Evolutionary conservation across 2,329 filamentous ascomycete genomes (phyloP).

Genomic region (Cladosporium sp.): DNA sequence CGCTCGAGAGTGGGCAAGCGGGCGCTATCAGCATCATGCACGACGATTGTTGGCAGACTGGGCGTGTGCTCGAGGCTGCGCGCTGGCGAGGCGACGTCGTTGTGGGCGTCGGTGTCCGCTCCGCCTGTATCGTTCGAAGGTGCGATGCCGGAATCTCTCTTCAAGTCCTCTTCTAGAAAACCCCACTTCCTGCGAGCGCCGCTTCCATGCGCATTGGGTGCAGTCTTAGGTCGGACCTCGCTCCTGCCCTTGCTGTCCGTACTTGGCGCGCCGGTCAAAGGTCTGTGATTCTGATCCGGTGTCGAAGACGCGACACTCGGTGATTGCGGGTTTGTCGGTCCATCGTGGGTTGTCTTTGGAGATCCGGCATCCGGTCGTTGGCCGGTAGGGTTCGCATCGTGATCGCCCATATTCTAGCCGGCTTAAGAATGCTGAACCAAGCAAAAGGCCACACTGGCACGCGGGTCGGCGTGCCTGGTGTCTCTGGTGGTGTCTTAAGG

Average conservation of each 20-base stretch:
- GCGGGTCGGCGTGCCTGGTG: background rate
- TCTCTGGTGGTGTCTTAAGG: no score
- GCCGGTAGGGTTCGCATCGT: constrained; percentile 1
- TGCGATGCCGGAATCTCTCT: constrained; percentile 33
- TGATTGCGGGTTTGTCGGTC: background rate
- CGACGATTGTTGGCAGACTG: constrained; percentile 39
- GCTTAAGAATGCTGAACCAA: constrained; percentile 1
- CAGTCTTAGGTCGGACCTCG: constrained; percentile 6
- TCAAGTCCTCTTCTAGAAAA: constrained; percentile 20
- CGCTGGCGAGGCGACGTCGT: constrained; percentile 2
- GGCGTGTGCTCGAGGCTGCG: constrained; percentile 3
- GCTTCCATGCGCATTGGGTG: constrained; percentile 9
- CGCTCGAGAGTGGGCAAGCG: constrained; percentile 6
- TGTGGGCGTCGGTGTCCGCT: background rate
- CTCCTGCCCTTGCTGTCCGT: background rate
- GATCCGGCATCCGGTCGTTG: background rate
- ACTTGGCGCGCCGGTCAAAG: constrained; percentile 1
- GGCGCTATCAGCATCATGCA: constrained; percentile 5
- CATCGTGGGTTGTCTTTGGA: background rate
- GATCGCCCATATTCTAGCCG: constrained; percentile 8
- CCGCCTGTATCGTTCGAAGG: constrained; percentile 16
- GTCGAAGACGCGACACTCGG: background rate
- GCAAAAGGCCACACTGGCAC: constrained; percentile 1
- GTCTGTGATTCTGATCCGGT: background rate
- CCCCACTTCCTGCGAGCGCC: background rate